Base-by-base conservation (phyloP, 495 filamentous ascomycete species). In the Cladorrhinum samala region DNA sequence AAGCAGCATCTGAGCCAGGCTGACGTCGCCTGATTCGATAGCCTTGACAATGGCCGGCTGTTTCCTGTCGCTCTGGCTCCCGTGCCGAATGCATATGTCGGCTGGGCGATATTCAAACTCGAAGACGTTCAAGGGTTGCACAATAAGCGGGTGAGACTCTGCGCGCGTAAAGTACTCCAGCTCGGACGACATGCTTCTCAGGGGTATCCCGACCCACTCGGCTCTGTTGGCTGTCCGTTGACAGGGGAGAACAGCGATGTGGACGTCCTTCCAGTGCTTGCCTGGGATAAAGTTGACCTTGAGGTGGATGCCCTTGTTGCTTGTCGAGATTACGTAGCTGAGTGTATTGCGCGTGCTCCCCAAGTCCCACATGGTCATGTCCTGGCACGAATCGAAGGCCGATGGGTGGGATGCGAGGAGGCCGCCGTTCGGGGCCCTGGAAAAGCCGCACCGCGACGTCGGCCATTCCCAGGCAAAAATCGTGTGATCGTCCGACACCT, bases 401-500 rank as follows among this genome's bases (percentile, higher is more conserved):
- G 6, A 6, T 5, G 27, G 3, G 18, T 2, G 2, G 30, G 17
- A 4, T 18, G 3, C 14, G 18, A 33, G 21, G 45, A 9, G 46
- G 46, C 46, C 46, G 2, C 14, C 11, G 45, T 47, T 27, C n/a
- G n/a, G n/a, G n/a, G n/a, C n/a, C n/a, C n/a, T n/a, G n/a, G n/a
- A n/a, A n/a, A n/a, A n/a, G n/a, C n/a, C n/a, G n/a, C n/a, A n/a
- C n/a, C n/a, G n/a, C n/a, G n/a, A n/a, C n/a, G n/a, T n/a, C n/a
- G n/a, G n/a, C n/a, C n/a, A n/a, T 11, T 33, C 27, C 27, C 27
- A 70, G 2, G 65, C 68, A 4, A 73, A 55, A 2, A 73, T 53
- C 3, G 63, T 65, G 21, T 68, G 44, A 43, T 62, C 59, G 30
- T 54, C 16, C 20, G 53, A 41, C 5, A 25, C 30, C 30, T 53